phyloP scores from a whole-genome alignment of 2,329 filamentous ascomycete species.

The Graphiopsis chlorocephala region DNA sequence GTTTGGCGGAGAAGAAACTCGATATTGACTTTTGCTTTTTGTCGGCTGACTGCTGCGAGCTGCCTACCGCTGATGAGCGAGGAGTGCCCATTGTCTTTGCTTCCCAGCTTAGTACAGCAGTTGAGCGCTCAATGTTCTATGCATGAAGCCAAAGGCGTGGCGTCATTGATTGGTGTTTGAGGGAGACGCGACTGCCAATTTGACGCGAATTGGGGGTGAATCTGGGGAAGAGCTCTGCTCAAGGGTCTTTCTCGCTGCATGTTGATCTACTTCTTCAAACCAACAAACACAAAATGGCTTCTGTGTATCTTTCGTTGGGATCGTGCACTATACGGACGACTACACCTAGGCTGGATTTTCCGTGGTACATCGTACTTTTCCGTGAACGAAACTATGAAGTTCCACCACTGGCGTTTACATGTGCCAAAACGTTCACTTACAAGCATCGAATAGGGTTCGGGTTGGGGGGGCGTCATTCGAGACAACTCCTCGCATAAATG shows the following conservation, averaged over 20 bases:
- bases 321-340: not conserved
- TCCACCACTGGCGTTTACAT: too few relatives aligned
- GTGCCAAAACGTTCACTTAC: too few relatives aligned
- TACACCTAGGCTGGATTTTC: not conserved
- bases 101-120: not conserved
- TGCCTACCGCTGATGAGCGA: not conserved
- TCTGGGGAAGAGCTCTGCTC: not conserved
- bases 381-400: too few relatives aligned
- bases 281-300: too few relatives aligned
- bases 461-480: not conserved
- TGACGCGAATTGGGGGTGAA: not conserved
- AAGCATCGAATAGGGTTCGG: not conserved
- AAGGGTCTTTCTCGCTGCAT: too few relatives aligned
- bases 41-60: constrained; percentile 32
- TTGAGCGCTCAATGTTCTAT: not conserved
- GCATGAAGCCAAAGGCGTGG: not conserved
- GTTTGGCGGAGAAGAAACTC: constrained; percentile 34
- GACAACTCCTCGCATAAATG: not conserved
- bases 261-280: too few relatives aligned
- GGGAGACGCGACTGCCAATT: not conserved
- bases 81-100: not conserved
- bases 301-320: not conserved
- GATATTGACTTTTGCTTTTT: constrained; percentile 82
- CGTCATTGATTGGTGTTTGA: not conserved
- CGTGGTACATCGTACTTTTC: not conserved